Evolutionary conservation across 306 rosid genomes (phyloP), one percentile per base, ranked within the genome.

Genomic region (Aeschynomene evenia): DNA sequence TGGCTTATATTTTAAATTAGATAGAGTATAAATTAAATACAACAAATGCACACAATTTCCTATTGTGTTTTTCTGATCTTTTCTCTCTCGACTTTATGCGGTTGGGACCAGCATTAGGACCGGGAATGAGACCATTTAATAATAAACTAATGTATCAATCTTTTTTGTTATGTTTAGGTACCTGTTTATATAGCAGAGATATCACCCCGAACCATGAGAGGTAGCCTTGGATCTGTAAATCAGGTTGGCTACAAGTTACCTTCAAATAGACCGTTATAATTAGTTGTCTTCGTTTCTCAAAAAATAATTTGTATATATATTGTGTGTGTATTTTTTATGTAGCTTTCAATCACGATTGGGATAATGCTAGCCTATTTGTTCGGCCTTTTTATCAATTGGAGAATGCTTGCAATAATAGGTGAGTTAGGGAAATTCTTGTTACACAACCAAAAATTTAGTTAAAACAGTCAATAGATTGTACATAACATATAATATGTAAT

Each of bases 141-240:
- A 15, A 42, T 15, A 15, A 55, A 55, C 19, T 40, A n/a, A 22
- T 45, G n/a, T 4, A 10, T 64, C 39, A 2, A 13, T 7, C 0
- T 36, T 19, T 43, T 0, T 64, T 2, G 0, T 73, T 64, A 8
- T 31, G 39, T 62, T 53, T 62, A 90, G 96, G 96, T 88, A 50
- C 96, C 96, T 6, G 79, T 90, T 24, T 90, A 90, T 75, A 84
- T 90, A 69, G 91, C 95, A 18, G 96, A 90, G 78, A 46, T 90
- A 65, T 31, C 96, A 57, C 96, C 96, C 66, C 84, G 86, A 81
- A 81, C 85, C 55, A 79, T 87, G 85, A 86, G 95, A 77, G 96
- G 95, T 61, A 65, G 74, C 53, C 87, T 90, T 66, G 95, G 95
- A 42, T 70, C 95, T 16, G 78, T 90, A 24, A 87, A 90, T 78